Evolutionary conservation across 2,329 filamentous ascomycete genomes (phyloP).

Genomic region (Plectosphaerella cucumerina): DNA sequence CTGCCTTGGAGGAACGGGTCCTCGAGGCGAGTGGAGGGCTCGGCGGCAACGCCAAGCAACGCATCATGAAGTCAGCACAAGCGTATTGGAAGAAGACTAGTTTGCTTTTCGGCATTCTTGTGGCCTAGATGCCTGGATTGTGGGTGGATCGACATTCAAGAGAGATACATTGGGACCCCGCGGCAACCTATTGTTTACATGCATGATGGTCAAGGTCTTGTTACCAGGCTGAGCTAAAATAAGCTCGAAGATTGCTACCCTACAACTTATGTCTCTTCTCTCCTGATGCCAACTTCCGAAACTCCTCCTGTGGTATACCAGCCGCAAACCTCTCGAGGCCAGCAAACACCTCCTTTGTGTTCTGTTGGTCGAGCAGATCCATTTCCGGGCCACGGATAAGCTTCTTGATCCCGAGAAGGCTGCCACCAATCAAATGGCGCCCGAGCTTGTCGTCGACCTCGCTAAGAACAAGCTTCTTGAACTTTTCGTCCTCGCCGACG

Average conservation of each 20-base stretch:
- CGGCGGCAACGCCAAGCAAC: conserved; percentile 43
- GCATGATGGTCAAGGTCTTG: too few relatives aligned
- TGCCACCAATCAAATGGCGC: conserved; percentile 73
- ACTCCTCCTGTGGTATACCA: conserved; percentile 85
- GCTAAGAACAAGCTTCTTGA: conserved; percentile 64
- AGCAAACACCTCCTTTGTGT: conserved; percentile 78
- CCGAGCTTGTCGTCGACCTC: conserved; percentile 83
- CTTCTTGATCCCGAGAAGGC: conserved; percentile 78
- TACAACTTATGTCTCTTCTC: conserved; percentile 94
- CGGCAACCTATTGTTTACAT: too few relatives aligned
- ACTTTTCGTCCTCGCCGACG: conserved; percentile 62
- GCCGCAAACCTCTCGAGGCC: conserved; percentile 76
- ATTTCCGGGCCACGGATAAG: conserved; percentile 71
- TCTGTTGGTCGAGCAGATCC: conserved; percentile 71
- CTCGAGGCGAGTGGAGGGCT: conserved; percentile 39
- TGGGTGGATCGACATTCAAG: neutral
- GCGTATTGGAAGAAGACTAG: conserved; percentile 84
- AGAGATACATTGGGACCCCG: too few relatives aligned
- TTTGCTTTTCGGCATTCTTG: conserved; percentile 75
- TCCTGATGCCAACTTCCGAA: conserved; percentile 75
- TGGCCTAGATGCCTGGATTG: conserved; percentile 21
- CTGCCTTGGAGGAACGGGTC: conserved; percentile 41
- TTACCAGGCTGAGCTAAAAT: too few relatives aligned
- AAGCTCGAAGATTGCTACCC: too few relatives aligned
- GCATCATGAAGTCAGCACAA: conserved; percentile 57